Evolutionary conservation across 2,329 filamentous ascomycete genomes (phyloP), one percentile per base, ranked within the genome.

Genomic region (Epichloe uncinata): DNA sequence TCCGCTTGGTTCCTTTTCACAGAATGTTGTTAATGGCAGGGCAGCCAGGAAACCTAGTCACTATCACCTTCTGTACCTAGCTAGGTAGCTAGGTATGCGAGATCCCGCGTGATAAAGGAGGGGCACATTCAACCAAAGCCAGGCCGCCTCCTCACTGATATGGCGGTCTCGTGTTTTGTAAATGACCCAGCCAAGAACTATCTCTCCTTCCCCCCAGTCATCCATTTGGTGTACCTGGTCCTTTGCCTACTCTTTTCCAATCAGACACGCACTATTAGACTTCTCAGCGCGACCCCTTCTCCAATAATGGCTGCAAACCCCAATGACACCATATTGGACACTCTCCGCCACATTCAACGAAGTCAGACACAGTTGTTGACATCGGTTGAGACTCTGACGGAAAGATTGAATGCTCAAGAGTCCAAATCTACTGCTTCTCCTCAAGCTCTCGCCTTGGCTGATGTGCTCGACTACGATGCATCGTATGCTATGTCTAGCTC

Each of bases 321-420:
- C 12, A 15, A 60, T 42, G 37, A 54, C 22, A 55, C 54, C 16
- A 51, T 66, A 48, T 42, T 61, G 42, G 58, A 61, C 26, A 54
- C 60, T 35, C 59, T 73, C 50, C 65, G 63, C 37, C 64, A 71
- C 46, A 70, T 75, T 35, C 66, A 69, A 50, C 61, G 67, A 50
- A 66, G 63, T 15, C 72, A 74, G 54, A 55, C 63, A 11, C 63
- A 67, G 45, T 61, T 75, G 16, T 54, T 71, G 35, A 61, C 64
- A 20, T 67, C 66, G 4, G 58, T 74, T 26, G 65, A 73, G 42
- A 58, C 63, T n/a, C 54, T 73, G 12, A 61, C 64, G 36, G 61
- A 65, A 33, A 63, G 57, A 49, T 42, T 62, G 42, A 55, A 55
- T 37, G 50, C 55, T 5, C 55, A 56, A 40, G 30, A 45, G 20